Base-by-base conservation (phyloP, 1,284 basidiomycete species). In the Pulveroboletus sp. region DNA sequence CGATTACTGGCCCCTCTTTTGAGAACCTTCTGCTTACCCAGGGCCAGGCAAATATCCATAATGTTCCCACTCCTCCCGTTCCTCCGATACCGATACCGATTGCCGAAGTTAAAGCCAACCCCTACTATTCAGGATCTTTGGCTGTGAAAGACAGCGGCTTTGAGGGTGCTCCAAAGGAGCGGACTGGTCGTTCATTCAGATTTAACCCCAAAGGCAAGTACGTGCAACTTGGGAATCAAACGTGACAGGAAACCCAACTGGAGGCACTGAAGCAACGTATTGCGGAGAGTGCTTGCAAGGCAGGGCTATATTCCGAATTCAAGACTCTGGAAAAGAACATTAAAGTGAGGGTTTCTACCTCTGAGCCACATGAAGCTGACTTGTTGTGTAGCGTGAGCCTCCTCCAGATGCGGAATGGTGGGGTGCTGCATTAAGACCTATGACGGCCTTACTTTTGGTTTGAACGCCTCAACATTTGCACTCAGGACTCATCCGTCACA, bases 391-490 rank as follows among this genome's bases (percentile, higher is more conserved):
- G 86, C 81, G 94, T 45, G 83, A 86, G 56, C 81, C 88, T 1
- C 96, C 96, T 6, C 97, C 96, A 1, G 87, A 86, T 7, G 82
- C 89, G 10, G 96, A 99, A 72, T 99, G 96, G 96, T 99, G 97
- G 96, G 97, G 99, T 73, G 84, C 82, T 35, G 83, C 91, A 0
- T 77, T 63, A 85, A 87, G 70, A 81, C 77, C 2, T 98, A 98
- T 71, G 83, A 87, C 53, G 91, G 93, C 59, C 71, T 95, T 50
- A 75, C 71, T 1, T 65, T 80, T 40, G 86, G 86, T 35, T 87
- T 37, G 73, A 78, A 26, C 71, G 73, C 33, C 75, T 89, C 54
- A 84, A 83, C 48, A 88, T 91, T 56, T 78, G 82, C 47, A 83
- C 76, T 5, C 70, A 76, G 19, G 83, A 88, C 60, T 89, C 88